phyloP scores from a whole-genome alignment of 768 basidiomycete species.

The Xerocomus spinulosus region DNA sequence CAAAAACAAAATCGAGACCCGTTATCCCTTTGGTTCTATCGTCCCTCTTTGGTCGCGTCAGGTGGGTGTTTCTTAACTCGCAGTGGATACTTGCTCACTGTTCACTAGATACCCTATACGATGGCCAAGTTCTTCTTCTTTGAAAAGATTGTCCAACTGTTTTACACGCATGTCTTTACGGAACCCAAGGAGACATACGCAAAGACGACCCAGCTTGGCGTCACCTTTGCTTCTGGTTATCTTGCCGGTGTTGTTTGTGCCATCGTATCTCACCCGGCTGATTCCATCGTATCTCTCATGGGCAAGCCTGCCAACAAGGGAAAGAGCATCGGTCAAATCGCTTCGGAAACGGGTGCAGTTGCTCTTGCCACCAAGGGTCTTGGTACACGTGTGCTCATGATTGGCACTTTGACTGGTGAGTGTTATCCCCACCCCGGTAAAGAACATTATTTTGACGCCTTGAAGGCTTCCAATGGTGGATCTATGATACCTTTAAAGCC shows the following conservation, averaged over 20 bases:
- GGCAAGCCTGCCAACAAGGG: slow-evolving; percentile 86
- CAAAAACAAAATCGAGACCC: slow-evolving; percentile 61
- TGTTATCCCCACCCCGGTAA: neutral
- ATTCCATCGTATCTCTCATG: slow-evolving; percentile 88
- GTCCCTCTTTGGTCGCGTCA: slow-evolving; percentile 84
- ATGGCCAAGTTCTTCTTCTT: slow-evolving; percentile 99
- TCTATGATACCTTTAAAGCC: slow-evolving; percentile 84
- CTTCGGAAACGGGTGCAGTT: slow-evolving; percentile 61
- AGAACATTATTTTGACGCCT: neutral
- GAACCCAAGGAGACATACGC: slow-evolving; percentile 72
- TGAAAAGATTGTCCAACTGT: slow-evolving; percentile 80
- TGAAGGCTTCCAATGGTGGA: slow-evolving; percentile 88
- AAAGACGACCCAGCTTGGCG: slow-evolving; percentile 81
- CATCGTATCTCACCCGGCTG: slow-evolving; percentile 94
- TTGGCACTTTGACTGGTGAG: slow-evolving; percentile 53
- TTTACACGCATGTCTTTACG: slow-evolving; percentile 85
- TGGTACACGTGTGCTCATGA: slow-evolving; percentile 83
- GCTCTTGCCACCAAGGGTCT: slow-evolving; percentile 83
- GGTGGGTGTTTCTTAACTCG: neutral
- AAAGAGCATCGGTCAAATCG: slow-evolving; percentile 68
- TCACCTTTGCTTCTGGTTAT: slow-evolving; percentile 89
- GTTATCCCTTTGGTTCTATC: slow-evolving; percentile 81
- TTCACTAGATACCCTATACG: slow-evolving; percentile 66
- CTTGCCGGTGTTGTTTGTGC: slow-evolving; percentile 95
- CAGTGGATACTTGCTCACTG: neutral